phyloP scores from a whole-genome alignment of 2,329 filamentous ascomycete genomes.

The Neofusicoccum cordaticola region DNA sequence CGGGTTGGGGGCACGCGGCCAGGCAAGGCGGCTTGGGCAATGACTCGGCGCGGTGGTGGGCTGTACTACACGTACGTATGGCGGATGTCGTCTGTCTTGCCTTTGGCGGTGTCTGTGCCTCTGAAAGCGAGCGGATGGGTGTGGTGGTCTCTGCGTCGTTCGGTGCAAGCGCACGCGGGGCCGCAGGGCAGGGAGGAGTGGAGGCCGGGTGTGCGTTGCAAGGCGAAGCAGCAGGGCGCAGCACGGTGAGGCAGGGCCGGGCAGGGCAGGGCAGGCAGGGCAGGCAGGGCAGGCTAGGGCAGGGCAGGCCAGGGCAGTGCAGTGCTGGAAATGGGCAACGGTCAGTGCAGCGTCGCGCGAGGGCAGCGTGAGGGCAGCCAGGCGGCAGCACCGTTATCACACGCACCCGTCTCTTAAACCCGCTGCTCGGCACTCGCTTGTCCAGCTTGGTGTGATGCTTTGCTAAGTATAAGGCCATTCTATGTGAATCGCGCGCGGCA shows the following conservation, averaged over 20 bases:
- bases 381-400: neutral
- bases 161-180: too few relatives aligned
- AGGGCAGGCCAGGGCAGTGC: neutral
- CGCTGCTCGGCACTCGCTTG: neutral
- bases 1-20: too few relatives aligned
- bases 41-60: too few relatives aligned
- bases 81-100: too few relatives aligned
- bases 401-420: too few relatives aligned
- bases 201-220: neutral
- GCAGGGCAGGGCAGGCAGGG: neutral
- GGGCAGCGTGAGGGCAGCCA: neutral
- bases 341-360: neutral
- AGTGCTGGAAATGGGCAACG: neutral
- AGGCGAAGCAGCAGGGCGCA: constrained; percentile 9
- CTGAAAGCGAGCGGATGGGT: too few relatives aligned
- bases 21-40: too few relatives aligned
- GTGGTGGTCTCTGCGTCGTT: too few relatives aligned
- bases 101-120: too few relatives aligned
- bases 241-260: constrained; percentile 1
- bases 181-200: too few relatives aligned
- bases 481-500: neutral
- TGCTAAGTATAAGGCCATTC: neutral
- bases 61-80: too few relatives aligned
- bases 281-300: neutral
- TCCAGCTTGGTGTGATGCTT: neutral